Conservation (phyloP, 176 grass and related monocot genomes). For the Guadua angustifolia region DNA sequence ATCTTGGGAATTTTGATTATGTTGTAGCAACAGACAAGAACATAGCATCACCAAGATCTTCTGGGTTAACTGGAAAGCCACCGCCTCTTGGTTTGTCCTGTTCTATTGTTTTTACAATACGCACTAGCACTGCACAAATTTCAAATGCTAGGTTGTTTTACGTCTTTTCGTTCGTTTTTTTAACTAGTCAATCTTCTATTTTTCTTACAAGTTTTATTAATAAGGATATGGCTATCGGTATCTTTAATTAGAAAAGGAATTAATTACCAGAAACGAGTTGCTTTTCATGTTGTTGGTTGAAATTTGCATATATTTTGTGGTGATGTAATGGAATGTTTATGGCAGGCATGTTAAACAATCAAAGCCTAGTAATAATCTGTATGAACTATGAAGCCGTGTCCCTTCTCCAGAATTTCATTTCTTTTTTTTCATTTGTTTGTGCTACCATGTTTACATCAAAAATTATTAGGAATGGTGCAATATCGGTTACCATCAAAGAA, state of each 20-base stretch:
- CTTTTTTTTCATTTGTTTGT: not conserved
- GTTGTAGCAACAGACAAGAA: slow-evolving; percentile 84
- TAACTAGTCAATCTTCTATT: not conserved
- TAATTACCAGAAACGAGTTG: not conserved
- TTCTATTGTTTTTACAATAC: slow-evolving; percentile 18
- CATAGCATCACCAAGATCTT: slow-evolving; percentile 67
- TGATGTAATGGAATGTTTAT: not conserved
- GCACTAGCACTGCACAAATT: not conserved
- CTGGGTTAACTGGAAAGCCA: slow-evolving; percentile 65
- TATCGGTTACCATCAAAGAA: not conserved
- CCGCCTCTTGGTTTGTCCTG: slow-evolving; percentile 75
- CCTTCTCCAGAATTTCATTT: not conserved
- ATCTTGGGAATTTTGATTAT: slow-evolving; percentile 80
- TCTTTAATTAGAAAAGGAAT: slow-evolving; percentile 17
- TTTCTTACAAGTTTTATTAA: not conserved
- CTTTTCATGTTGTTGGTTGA: not conserved
- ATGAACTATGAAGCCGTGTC: not conserved
- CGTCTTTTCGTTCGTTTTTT: not conserved
- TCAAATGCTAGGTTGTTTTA: not conserved
- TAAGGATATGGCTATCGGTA: not conserved
- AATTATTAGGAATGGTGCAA: slow-evolving; percentile 3
- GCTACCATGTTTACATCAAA: not conserved
- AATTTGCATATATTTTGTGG: not conserved
- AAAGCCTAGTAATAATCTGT: not conserved
- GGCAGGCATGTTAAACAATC: not conserved